These are phyloP conservation scores for Aspergillus vadensis DNA, from an alignment of 2,329 filamentous ascomycete species.

Conservation along the genomic window DNA sequence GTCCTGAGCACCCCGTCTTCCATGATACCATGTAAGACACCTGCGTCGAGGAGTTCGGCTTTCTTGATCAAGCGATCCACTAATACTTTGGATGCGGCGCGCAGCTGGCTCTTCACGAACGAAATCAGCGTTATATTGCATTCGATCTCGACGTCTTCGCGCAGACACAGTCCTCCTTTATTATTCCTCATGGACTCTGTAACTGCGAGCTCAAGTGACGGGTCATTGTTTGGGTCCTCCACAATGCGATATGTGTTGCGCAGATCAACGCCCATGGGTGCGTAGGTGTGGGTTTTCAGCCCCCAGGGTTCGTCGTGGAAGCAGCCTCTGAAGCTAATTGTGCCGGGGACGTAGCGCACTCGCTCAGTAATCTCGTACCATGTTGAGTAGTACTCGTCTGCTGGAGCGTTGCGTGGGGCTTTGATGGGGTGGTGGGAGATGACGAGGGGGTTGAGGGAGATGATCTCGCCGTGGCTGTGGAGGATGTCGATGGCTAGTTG, in stretches of 20 bases:
- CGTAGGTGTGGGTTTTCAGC: slow-evolving; percentile 80
- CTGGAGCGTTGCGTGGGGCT: slow-evolving; percentile 64
- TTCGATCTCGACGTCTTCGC: slow-evolving; percentile 82
- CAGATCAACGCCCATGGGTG: slow-evolving; percentile 78
- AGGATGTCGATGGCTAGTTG: slow-evolving; percentile 73
- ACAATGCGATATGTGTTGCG: slow-evolving; percentile 75
- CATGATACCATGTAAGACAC: slow-evolving; percentile 10
- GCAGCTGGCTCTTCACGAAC: slow-evolving; percentile 82
- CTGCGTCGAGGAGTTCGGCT: slow-evolving; percentile 44
- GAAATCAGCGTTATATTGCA: slow-evolving; percentile 74
- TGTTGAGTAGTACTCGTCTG: slow-evolving; percentile 69
- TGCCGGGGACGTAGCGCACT: slow-evolving; percentile 72
- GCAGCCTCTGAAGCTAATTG: slow-evolving; percentile 76
- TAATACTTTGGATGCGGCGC: slow-evolving; percentile 70
- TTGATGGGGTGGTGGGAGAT: slow-evolving; percentile 69
- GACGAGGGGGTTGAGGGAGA: slow-evolving; percentile 82
- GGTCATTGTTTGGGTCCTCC: slow-evolving; percentile 62
- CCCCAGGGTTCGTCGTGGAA: slow-evolving; percentile 75
- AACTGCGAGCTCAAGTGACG: no score
- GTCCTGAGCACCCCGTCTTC: slow-evolving; percentile 11
- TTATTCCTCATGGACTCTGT: slow-evolving; percentile 27
- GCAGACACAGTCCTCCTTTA: slow-evolving; percentile 71
- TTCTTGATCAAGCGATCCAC: slow-evolving; percentile 65
- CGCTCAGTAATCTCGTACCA: slow-evolving; percentile 83
- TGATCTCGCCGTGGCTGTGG: slow-evolving; percentile 79